Base-by-base conservation (phyloP, 257 asterid species). In the Nicotiana sylvestris region DNA sequence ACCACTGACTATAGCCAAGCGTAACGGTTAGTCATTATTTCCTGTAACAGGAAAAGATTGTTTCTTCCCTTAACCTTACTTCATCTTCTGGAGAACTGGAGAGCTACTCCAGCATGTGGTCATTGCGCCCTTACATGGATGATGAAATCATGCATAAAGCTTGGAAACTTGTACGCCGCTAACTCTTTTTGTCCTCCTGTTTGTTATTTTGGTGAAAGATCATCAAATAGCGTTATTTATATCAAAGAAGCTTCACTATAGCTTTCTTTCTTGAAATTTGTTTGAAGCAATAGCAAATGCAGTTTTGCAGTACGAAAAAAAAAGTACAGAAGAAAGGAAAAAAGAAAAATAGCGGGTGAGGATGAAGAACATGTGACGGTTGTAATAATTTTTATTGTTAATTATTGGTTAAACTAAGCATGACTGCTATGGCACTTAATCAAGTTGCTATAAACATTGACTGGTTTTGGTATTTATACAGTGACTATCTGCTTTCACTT, bases 81-180 rank as follows among this genome's bases (percentile, higher is more conserved):
- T 87, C 96, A 53, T 87, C 96, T 18, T 87, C 89, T 1, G 97
- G 81, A 74, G 97, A 96, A 84, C 66, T 96, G 33, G 98, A 92
- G 78, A 93, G 93, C 39, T 96, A 96, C 85, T 92, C 90, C 90
- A 86, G 85, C 85, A 93, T 96, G 97, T 94, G 98, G 99, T 91
- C 96, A 0, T 85, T 94, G 83, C 92, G 97, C 77, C 98, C 98
- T 35, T 94, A 86, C 64, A 46, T 96, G 69, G 96, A 96, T 9
- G 97, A 93, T 68, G 97, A 91, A 65, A 77, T 91, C 37, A 85
- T 92, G 90, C 89, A 30, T 61, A 83, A 86, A 85, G 98, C 95
- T 37, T 95, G 98, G 99, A 86, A 82, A 57, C 84, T 90, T 76
- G 82, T 93, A 43, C 12, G 51, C 43, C 81, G 53, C 0, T 88